Evolutionary conservation across 2,329 filamentous ascomycete species (phyloP).

Genomic region (Myriosclerotinia scirpicola): DNA sequence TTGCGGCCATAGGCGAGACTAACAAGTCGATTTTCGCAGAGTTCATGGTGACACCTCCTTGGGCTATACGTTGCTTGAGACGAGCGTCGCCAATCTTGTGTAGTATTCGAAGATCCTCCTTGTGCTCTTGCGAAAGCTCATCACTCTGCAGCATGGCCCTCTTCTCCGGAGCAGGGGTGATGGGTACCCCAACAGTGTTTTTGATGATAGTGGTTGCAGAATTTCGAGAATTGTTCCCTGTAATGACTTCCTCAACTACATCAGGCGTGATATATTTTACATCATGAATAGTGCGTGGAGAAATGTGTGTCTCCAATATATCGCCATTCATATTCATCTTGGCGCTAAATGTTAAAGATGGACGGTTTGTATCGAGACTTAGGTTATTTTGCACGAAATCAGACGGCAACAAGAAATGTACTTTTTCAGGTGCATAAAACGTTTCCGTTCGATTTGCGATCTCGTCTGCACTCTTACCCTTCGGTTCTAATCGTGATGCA

Average conservation of each 20-base stretch:
- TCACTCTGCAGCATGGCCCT: conserved; percentile 47
- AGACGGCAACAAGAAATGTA: conserved; percentile 58
- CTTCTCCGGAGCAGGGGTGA: conserved; percentile 33
- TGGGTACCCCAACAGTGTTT: conserved; percentile 1
- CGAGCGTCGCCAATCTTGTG: conserved; percentile 49
- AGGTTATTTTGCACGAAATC: conserved; percentile 50
- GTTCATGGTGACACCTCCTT: conserved; percentile 21
- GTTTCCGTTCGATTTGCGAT: conserved; percentile 61
- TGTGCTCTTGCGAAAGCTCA: conserved; percentile 47
- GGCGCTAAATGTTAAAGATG: conserved; percentile 62
- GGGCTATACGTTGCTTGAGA: conserved; percentile 21
- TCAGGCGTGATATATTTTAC: conserved; percentile 59
- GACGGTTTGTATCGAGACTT: conserved; percentile 53
- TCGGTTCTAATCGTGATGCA: conserved; percentile 63
- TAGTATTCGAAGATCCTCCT: conserved; percentile 50
- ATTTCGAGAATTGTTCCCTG: conserved; percentile 15
- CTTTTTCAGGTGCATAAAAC: conserved; percentile 60
- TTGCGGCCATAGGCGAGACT: conserved; percentile 1
- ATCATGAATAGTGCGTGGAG: conserved; percentile 53
- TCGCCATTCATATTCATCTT: conserved; percentile 54
- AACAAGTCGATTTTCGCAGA: neutral
- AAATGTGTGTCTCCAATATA: conserved; percentile 55
- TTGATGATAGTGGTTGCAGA: conserved; percentile 26
- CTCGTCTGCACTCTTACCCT: conserved; percentile 58
- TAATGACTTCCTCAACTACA: conserved; percentile 46